Evolutionary conservation across 164 flowering plant genomes (phyloP).

Genomic region (Vitis labrusca): DNA sequence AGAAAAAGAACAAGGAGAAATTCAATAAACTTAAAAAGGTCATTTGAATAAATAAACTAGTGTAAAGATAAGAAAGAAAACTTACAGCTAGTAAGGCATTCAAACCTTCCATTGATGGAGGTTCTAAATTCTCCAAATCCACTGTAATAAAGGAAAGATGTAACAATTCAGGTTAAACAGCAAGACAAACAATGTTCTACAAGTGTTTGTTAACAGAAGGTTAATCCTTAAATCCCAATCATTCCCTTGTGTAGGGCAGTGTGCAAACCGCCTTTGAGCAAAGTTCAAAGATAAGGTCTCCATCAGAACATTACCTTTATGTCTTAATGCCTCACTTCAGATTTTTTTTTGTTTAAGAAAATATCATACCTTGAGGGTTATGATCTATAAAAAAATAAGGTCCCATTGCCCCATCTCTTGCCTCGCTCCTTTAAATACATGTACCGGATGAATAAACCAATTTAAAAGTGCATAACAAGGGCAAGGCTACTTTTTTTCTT

Average conservation of each 20-base stretch:
- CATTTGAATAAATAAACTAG: neutral
- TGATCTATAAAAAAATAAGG: no score
- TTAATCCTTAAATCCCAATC: neutral
- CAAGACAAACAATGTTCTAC: neutral
- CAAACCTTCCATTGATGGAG: conserved; percentile 77
- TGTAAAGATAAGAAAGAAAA: conserved; percentile 2
- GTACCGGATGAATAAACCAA: no score
- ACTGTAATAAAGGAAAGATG: conserved; percentile 19
- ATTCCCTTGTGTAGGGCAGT: neutral
- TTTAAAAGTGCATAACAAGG: neutral
- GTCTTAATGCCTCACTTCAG: no score
- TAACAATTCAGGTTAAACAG: neutral
- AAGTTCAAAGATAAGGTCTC: no score
- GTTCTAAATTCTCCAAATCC: conserved; percentile 33
- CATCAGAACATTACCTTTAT: no score
- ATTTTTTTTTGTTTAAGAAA: no score
- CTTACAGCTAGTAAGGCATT: conserved; percentile 66
- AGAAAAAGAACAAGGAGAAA: neutral
- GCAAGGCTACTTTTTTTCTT: no score
- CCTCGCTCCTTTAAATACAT: no score
- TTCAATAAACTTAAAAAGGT: neutral
- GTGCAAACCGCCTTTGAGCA: neutral
- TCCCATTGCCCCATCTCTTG: no score
- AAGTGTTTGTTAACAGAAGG: neutral
- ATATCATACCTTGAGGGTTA: no score